Base-by-base conservation (phyloP, 2,329 filamentous ascomycete genomes). In the Pseudogymnoascus sp. region DNA sequence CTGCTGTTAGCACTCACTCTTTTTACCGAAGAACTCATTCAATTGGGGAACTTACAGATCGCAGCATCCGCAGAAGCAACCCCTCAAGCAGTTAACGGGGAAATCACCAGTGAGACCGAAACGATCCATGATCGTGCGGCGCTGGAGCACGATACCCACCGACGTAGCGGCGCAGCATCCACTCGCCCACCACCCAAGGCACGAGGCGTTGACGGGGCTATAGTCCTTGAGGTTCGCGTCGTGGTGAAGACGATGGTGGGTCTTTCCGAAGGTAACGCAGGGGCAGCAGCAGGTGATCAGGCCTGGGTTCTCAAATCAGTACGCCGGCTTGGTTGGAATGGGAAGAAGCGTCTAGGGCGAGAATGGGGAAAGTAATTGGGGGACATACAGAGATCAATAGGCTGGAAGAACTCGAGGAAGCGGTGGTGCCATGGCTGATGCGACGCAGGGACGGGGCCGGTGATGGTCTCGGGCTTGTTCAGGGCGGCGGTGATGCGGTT, bases 221-320 rank as follows among this genome's bases (percentile, higher is more conserved):
- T 75, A 76, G 7, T 66, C 70, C 4, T 69, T 65, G 68, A 76
- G 69, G 63, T 72, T 69, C 21, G 69, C 68, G 43, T 75, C 67
- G 54, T 75, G 69, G 25, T 70, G 68, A 4, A 74, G 65, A 25
- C 75, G 73, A 60, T 76, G 70, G 51, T 73, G 69, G n/a, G 72
- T 75, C 63, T 73, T 75, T 43, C 75, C 75, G 67, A 75, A 75
- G 2, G 72, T 73, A 21, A 76, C 66, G 62, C 75, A 76, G 37
- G 75, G 74, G 61, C 71, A 70, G 68, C 70, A 75, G 63, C 70
- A 75, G 21, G 71, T 72, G 3, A 72, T 67, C 51, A 69, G 65
- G 70, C 73, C 72, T 73, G 14, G n/a, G 31, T 16, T 23, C 31
- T 19, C 1, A 34, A n/a, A 11, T 31, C 54, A 31, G 39, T 19